phyloP scores from a whole-genome alignment of 2,329 filamentous ascomycete species.

The Exserohilum rostratum region DNA sequence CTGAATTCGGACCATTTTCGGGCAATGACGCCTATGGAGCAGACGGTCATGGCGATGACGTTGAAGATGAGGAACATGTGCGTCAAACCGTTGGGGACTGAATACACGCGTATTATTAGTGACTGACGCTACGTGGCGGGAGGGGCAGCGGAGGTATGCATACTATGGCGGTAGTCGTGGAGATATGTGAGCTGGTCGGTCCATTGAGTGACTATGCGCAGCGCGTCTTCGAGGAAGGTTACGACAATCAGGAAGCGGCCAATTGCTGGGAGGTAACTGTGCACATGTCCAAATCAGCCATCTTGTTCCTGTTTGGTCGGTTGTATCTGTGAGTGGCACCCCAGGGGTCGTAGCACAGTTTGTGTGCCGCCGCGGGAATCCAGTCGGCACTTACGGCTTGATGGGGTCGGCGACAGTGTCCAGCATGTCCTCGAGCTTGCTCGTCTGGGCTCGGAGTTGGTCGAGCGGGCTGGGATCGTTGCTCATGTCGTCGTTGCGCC shows the following conservation, averaged over 20 bases:
- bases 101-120: slow-evolving; percentile 29
- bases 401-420: slow-evolving; percentile 87
- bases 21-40: slow-evolving; percentile 85
- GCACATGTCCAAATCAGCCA: slow-evolving; percentile 27
- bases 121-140: slow-evolving; percentile 3
- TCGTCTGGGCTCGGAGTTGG: slow-evolving; percentile 89
- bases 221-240: slow-evolving; percentile 94
- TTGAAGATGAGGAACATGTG: slow-evolving; percentile 93
- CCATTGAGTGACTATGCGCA: slow-evolving; percentile 98
- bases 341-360: background rate
- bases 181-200: slow-evolving; percentile 91
- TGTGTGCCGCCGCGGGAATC: background rate
- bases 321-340: background rate
- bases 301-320: slow-evolving; percentile 4
- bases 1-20: slow-evolving; percentile 94
- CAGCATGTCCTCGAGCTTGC: slow-evolving; percentile 95
- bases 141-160: slow-evolving; percentile 9
- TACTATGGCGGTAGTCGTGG: slow-evolving; percentile 91
- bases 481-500: slow-evolving; percentile 61
- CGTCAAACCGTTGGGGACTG: slow-evolving; percentile 86
- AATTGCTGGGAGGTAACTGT: slow-evolving; percentile 89
- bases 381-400: slow-evolving; percentile 78
- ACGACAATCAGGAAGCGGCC: slow-evolving; percentile 97
- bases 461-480: slow-evolving; percentile 81
- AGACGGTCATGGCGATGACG: slow-evolving; percentile 82